Evolutionary conservation across 768 basidiomycete species (phyloP).

Genomic region (Tricholoma bakamatsutake): DNA sequence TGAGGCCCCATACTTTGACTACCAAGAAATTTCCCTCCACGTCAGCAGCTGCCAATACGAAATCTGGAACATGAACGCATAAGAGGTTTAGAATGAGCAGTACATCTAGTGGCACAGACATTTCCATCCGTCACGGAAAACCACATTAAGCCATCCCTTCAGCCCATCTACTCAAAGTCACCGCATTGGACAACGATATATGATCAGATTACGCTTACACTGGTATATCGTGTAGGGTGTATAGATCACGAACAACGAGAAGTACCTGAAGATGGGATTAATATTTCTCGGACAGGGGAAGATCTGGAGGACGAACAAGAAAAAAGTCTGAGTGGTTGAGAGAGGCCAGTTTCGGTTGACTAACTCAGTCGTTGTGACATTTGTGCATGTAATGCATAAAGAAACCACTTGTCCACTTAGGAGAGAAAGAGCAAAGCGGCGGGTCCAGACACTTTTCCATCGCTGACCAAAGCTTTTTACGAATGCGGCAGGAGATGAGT

Average conservation of each 20-base stretch:
- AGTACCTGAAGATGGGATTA: slow-evolving; percentile 48
- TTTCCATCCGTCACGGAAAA: slow-evolving; percentile 80
- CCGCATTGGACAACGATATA: slow-evolving; percentile 1
- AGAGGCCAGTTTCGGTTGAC: slow-evolving; percentile 62
- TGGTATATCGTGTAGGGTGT: slow-evolving; percentile 88
- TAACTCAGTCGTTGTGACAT: slow-evolving; percentile 79
- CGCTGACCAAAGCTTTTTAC: slow-evolving; percentile 46
- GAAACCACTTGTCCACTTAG: slow-evolving; percentile 80
- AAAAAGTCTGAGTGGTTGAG: slow-evolving; percentile 79
- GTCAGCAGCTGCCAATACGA: slow-evolving; percentile 73
- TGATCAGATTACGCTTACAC: slow-evolving; percentile 43
- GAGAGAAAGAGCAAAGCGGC: slow-evolving; percentile 61
- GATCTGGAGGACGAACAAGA: slow-evolving; percentile 49
- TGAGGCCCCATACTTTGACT: slow-evolving; percentile 46
- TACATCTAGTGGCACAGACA: slow-evolving; percentile 38
- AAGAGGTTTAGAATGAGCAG: not conserved
- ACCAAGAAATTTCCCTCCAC: slow-evolving; percentile 88
- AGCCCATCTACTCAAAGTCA: slow-evolving; percentile 55
- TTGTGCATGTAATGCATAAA: slow-evolving; percentile 85
- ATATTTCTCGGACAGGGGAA: not conserved
- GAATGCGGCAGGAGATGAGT: slow-evolving; percentile 54
- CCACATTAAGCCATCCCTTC: slow-evolving; percentile 73
- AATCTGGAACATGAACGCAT: slow-evolving; percentile 37
- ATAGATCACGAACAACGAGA: slow-evolving; percentile 67
- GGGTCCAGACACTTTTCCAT: slow-evolving; percentile 76